These are phyloP conservation scores for Isatis tinctoria DNA, from an alignment of 345 rosid genomes.

Conservation along the genomic window DNA sequence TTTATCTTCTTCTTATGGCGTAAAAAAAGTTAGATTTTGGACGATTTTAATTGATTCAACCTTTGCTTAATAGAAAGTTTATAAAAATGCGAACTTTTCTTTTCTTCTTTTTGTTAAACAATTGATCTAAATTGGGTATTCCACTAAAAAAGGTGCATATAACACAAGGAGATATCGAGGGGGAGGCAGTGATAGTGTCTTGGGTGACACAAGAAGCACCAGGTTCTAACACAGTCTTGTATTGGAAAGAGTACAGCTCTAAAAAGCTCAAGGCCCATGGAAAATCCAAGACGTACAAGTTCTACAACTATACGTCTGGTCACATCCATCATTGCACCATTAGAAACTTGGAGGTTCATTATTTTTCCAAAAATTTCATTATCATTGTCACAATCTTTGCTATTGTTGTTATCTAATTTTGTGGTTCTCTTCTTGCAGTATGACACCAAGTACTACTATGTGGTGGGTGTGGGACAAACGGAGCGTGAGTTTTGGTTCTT, in stretches of 20 bases:
- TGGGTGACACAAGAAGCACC: constrained; percentile 72
- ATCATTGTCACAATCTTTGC: background rate
- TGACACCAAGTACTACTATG: constrained; percentile 54
- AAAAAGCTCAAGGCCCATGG: constrained; percentile 45
- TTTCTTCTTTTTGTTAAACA: background rate
- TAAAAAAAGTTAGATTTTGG: background rate
- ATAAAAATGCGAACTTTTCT: background rate
- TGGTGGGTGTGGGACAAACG: constrained; percentile 46
- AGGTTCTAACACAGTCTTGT: constrained; percentile 52
- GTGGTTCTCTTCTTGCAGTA: constrained; percentile 30
- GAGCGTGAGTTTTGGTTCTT: constrained; percentile 51
- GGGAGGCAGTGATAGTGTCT: constrained; percentile 73
- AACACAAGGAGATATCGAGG: constrained; percentile 81
- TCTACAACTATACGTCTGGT: constrained; percentile 64
- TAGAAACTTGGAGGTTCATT: constrained; percentile 52
- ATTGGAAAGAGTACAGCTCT: constrained; percentile 51
- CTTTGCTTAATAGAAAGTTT: background rate
- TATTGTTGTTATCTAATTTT: background rate
- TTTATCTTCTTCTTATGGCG: no score
- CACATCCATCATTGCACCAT: constrained; percentile 77
- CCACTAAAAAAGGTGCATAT: constrained; percentile 49
- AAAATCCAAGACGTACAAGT: constrained; percentile 42
- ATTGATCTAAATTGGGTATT: background rate
- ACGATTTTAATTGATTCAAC: background rate
- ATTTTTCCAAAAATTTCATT: background rate